Evolutionary conservation across 768 basidiomycete species (phyloP), one percentile per base, ranked within the genome.

Genomic region (Inosperma sp.): DNA sequence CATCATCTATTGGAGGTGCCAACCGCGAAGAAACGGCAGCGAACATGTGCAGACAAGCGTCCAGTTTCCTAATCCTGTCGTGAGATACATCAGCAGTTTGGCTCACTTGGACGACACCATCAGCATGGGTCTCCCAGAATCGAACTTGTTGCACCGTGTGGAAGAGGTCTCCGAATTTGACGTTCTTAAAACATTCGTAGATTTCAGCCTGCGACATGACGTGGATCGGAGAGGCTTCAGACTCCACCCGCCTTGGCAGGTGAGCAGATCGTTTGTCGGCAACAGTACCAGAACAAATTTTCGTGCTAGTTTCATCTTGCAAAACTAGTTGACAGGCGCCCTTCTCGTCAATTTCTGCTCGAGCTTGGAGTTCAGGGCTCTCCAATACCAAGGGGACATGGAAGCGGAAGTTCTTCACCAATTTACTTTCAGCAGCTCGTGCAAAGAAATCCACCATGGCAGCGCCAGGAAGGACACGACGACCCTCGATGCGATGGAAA

Each of bases 11-110:
- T 21, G 57, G 49, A 13, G 63, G 60, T 7, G 61, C 56, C 26
- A 61, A 34, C 3, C 55, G 51, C 14, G 56, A 57, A 8, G 62
- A 56, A 16, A 66, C 36, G 1, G 65, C 63, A 14, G 65, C 69
- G 34, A 70, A 64, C 65, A 66, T 63, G 46, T 70, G 69, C 16
- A 69, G 54, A 35, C 68, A 69, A 10, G 69, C 63, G 46, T 70
- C 69, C 27, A 70, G 52, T 49, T 68, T 67, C 14, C 69, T 61
- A 46, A 67, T 66, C 34, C 61, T 61, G 47, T 70, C 68, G 27
- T 64, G 62, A 14, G 58, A 54, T 12, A 52, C 51, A 44, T 60
- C 58, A 17, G 42, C 31, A 2, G 65, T 62, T 5, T 55, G 54
- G 9, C 56, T 48, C 8, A 70, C 52, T 1, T 37, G 47, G 29